Evolutionary conservation across 345 rosid genomes (phyloP), one percentile per base, ranked within the genome.

Genomic region (Eucalyptus fibrosa): DNA sequence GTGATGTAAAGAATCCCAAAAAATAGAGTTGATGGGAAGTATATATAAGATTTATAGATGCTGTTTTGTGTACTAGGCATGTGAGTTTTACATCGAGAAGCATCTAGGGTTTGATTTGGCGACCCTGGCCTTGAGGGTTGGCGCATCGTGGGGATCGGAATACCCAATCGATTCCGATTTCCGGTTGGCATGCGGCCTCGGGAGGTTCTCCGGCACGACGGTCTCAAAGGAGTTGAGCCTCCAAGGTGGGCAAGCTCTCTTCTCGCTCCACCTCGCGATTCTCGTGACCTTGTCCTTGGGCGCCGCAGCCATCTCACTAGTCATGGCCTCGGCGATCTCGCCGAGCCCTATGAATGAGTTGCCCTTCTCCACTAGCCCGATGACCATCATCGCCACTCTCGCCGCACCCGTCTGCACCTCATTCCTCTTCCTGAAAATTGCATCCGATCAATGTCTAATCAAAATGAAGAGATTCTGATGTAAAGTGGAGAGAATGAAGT

Each of bases 161-260:
- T 82, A 34, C 21, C 92, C 89, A 4, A 93, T 92, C 15, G 88
- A 87, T 90, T 92, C 94, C 91, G 93, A 95, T 69, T 92, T 95
- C 37, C 95, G 86, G 47, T 51, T 91, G 62, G 88, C 88, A 5
- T 92, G 89, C 4, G 94, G 96, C 53, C 96, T 92, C 1, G 95
- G 97, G 72, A 95, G 97, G 91, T 95, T 95, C 93, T 95, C 97
- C 5, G 97, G 97, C 72, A 95, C 96, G 23, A 93, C 92, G 6
- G 93, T 91, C 91, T 94, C 94, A 3, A 95, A 87, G 7, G 95
- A 93, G 67, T 93, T 95, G 53, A 56, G 21, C 47, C 82, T 87
- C 96, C 97, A 95, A 8, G 96, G 92, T 1, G 94, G 96, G 88
- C 96, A 94, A 12, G n/a, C 49, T n/a, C 95, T 92, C 86, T 89